phyloP scores from a whole-genome alignment of 371 early-diverging fungal genomes.

The Blyttiomyces sp. region DNA sequence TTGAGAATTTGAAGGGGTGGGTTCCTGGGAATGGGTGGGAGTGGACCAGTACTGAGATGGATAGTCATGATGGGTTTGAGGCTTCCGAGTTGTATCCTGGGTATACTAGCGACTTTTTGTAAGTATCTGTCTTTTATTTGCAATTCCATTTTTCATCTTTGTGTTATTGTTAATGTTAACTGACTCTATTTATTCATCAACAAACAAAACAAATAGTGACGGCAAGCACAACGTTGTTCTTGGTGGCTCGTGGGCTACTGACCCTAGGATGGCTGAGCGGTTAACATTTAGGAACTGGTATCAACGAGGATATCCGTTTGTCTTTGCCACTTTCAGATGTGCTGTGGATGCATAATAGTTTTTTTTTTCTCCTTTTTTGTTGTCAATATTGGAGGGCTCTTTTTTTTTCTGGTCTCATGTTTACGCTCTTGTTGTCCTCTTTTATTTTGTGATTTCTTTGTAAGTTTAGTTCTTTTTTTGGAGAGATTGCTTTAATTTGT shows the following conservation, averaged over 20 bases:
- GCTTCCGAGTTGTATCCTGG: slow-evolving; percentile 76
- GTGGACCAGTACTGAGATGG: slow-evolving; percentile 71
- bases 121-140: slow-evolving; percentile 20
- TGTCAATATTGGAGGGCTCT: too few species aligned
- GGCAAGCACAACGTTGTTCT: slow-evolving; percentile 77
- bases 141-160: background rate
- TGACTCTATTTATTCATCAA: background rate
- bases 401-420: too few species aligned
- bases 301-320: slow-evolving; percentile 79
- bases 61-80: slow-evolving; percentile 56
- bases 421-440: too few species aligned
- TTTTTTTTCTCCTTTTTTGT: too few species aligned
- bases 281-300: slow-evolving; percentile 85
- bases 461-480: too few species aligned
- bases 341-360: slow-evolving; percentile 1
- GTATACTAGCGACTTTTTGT: slow-evolving; percentile 84
- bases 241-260: slow-evolving; percentile 87
- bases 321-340: slow-evolving; percentile 70
- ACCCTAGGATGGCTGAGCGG: slow-evolving; percentile 70
- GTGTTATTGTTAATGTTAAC: background rate
- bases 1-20: slow-evolving; percentile 8
- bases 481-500: too few species aligned
- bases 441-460: too few species aligned
- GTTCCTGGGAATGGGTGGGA: slow-evolving; percentile 77
- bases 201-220: slow-evolving; percentile 39